phyloP scores from a whole-genome alignment of 2,329 filamentous ascomycete genomes.

The Colletotrichum tropicale region DNA sequence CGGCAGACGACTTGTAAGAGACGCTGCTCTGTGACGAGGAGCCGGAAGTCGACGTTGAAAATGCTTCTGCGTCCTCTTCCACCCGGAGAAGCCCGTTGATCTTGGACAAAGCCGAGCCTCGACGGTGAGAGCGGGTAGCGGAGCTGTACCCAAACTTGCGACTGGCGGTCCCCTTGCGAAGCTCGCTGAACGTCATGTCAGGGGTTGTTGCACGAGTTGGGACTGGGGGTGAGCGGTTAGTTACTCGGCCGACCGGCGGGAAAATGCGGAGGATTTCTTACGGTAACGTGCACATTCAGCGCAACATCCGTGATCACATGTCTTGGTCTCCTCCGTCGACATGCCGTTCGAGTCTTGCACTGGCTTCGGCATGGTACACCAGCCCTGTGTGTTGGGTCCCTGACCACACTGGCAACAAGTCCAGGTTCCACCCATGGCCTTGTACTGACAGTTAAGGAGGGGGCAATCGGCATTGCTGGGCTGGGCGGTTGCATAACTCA shows the following conservation, averaged over 20 bases:
- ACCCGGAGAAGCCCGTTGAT: background rate
- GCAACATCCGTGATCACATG: slow-evolving; percentile 60
- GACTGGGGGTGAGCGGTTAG: slow-evolving; percentile 25
- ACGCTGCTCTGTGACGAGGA: slow-evolving; percentile 20
- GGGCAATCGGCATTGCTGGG: slow-evolving; percentile 49
- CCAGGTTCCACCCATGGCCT: slow-evolving; percentile 54
- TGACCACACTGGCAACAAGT: slow-evolving; percentile 58
- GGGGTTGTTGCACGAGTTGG: slow-evolving; percentile 36
- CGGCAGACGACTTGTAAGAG: background rate
- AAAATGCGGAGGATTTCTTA: slow-evolving; percentile 27
- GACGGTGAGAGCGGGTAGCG: slow-evolving; percentile 32
- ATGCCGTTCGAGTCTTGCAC: slow-evolving; percentile 34
- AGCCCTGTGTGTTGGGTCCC: slow-evolving; percentile 56
- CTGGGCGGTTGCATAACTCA: slow-evolving; percentile 51
- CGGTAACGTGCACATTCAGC: slow-evolving; percentile 48
- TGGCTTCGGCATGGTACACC: slow-evolving; percentile 49
- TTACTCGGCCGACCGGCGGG: background rate
- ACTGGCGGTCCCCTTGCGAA: slow-evolving; percentile 38
- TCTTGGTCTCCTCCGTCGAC: slow-evolving; percentile 39
- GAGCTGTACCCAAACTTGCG: slow-evolving; percentile 39
- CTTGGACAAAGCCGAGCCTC: slow-evolving; percentile 26
- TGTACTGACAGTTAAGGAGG: slow-evolving; percentile 56
- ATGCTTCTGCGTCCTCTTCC: background rate
- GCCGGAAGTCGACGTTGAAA: background rate
- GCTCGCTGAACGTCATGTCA: slow-evolving; percentile 39